These are phyloP conservation scores for Skeletonema marinoi DNA, from an alignment of 108 stramenopile genomes.

Conservation along the genomic window DNA sequence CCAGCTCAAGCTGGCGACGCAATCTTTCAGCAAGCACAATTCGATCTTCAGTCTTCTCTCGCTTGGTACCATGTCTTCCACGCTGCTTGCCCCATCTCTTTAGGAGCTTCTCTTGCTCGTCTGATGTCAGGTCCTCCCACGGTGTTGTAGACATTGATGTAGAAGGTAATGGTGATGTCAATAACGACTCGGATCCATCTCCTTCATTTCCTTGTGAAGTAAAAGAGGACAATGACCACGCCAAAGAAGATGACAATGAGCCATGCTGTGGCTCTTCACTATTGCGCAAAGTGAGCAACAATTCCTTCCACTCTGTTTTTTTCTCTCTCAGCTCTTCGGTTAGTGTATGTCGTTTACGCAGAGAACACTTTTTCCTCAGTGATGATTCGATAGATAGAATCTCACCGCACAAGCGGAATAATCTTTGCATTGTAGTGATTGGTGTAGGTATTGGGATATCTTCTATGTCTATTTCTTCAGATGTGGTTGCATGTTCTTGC, in stretches of 20 bases:
- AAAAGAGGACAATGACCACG: constrained; percentile 28
- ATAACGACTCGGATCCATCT: background rate
- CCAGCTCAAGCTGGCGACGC: constrained; percentile 54
- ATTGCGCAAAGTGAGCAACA: background rate
- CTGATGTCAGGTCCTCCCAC: constrained; percentile 7
- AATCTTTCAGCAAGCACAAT: constrained; percentile 66
- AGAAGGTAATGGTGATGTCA: background rate
- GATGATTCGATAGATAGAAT: constrained; percentile 32
- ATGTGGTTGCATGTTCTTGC: constrained; percentile 1
- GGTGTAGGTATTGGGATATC: constrained; percentile 17
- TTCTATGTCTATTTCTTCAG: background rate
- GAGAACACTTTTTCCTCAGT: constrained; percentile 31
- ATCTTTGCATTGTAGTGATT: constrained; percentile 11
- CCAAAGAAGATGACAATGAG: constrained; percentile 13
- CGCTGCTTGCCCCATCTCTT: constrained; percentile 55
- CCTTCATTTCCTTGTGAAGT: background rate
- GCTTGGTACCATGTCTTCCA: constrained; percentile 23
- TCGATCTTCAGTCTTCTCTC: constrained; percentile 70
- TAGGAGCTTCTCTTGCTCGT: constrained; percentile 41
- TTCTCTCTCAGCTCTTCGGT: constrained; percentile 30
- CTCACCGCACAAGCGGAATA: constrained; percentile 15
- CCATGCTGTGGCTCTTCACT: background rate
- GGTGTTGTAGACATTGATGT: background rate
- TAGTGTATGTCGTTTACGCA: constrained; percentile 25
- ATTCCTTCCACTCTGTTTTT: constrained; percentile 29